Percentiles rank a stretch among this genome's conserved stretches.
Evolutionary conservation across 2,329 filamentous ascomycete species (phyloP).

Genomic region (Monilinia fructigena): DNA sequence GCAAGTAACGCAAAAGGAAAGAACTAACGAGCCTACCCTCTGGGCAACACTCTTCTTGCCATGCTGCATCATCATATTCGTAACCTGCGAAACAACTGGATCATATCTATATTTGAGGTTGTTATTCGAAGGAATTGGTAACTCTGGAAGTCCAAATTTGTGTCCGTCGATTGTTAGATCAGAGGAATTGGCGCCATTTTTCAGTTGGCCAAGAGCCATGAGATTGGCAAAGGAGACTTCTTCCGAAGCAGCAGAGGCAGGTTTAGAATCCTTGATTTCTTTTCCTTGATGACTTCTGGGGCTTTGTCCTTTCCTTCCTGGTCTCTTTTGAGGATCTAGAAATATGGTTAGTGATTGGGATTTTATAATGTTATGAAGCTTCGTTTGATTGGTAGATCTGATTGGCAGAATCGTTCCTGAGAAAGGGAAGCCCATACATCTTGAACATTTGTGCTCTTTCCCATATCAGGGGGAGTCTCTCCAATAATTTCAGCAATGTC

Average conservation of each 20-base stretch:
- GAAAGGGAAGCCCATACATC: conserved; percentile 50
- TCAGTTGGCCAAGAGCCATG: conserved; percentile 37
- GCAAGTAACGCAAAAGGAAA: conserved; percentile 31
- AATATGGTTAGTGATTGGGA: conserved; percentile 24
- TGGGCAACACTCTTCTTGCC: conserved; percentile 91
- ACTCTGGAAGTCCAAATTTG: conserved; percentile 72
- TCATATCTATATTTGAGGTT: conserved; percentile 82
- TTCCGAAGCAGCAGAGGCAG: conserved; percentile 20
- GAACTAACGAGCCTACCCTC: conserved; percentile 54
- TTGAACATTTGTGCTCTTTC: conserved; percentile 64
- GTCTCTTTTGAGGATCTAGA: conserved; percentile 62
- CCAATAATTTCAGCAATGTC: conserved; percentile 58
- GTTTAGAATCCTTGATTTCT: conserved; percentile 43
- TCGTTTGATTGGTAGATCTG: not conserved
- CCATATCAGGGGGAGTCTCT: conserved; percentile 57
- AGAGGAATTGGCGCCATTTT: conserved; percentile 34
- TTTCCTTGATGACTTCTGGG: conserved; percentile 66
- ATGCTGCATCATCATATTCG: conserved; percentile 85
- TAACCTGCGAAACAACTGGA: conserved; percentile 80
- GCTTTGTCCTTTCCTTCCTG: conserved; percentile 60
- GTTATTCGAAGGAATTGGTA: conserved; percentile 59
- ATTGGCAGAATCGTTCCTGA: not conserved
- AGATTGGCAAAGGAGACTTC: conserved; percentile 39
- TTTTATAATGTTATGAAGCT: conserved; percentile 29
- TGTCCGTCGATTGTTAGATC: conserved; percentile 33